Evolutionary conservation across 768 basidiomycete genomes (phyloP).

Genomic region (Suillus decipiens): DNA sequence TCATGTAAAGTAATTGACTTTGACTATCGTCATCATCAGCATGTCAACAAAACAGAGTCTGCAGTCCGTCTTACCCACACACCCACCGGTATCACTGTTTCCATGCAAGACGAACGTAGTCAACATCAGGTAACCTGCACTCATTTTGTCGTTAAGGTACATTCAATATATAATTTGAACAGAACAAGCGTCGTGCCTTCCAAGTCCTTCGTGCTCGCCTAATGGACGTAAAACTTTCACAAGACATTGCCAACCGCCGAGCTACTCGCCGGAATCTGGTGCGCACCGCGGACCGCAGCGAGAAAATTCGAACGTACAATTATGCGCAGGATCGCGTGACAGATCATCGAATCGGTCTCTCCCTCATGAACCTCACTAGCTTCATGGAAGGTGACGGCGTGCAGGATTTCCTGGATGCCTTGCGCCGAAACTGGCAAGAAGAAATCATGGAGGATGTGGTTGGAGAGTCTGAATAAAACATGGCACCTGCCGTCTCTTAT

Average conservation of each 20-base stretch:
- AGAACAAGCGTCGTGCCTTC: slow-evolving; percentile 95
- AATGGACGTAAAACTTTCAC: slow-evolving; percentile 74
- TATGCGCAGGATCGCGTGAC: slow-evolving; percentile 93
- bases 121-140: slow-evolving; percentile 75
- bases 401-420: slow-evolving; percentile 55
- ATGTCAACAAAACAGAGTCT: slow-evolving; percentile 98
- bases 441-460: slow-evolving; percentile 56
- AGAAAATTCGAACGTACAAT: slow-evolving; percentile 96
- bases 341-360: slow-evolving; percentile 85
- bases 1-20: background rate
- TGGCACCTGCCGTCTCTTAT: background rate
- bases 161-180: background rate
- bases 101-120: slow-evolving; percentile 97
- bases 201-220: slow-evolving; percentile 85
- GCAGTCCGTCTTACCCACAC: slow-evolving; percentile 93
- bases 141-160: background rate
- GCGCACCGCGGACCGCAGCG: slow-evolving; percentile 81
- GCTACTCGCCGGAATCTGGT: slow-evolving; percentile 73
- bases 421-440: slow-evolving; percentile 58
- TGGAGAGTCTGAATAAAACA: slow-evolving; percentile 14
- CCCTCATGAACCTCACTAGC: slow-evolving; percentile 62
- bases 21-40: slow-evolving; percentile 45
- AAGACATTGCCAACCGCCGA: slow-evolving; percentile 70
- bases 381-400: slow-evolving; percentile 70
- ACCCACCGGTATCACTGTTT: slow-evolving; percentile 91